Evolutionary conservation across 1,139 yeast species (phyloP).

Genomic region (Pichia cactophila): DNA sequence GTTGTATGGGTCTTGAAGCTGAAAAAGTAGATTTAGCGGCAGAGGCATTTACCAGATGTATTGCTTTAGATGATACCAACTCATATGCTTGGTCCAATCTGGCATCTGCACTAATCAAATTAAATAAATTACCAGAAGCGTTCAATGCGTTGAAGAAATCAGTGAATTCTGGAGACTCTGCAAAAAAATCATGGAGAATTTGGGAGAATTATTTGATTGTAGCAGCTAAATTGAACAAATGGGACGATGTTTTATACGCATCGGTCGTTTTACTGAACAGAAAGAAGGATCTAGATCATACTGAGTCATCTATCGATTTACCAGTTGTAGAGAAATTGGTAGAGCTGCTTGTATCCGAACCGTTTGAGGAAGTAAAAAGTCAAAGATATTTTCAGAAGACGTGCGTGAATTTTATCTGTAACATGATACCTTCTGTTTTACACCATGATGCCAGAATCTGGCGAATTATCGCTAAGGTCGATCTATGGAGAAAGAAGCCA

Average conservation of each 20-base stretch:
- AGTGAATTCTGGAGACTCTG: constrained; percentile 55
- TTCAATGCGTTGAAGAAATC: constrained; percentile 79
- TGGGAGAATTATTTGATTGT: constrained; percentile 84
- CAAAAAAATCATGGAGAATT: constrained; percentile 73
- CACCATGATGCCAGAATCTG: constrained; percentile 70
- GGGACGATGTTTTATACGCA: constrained; percentile 83
- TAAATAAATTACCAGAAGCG: constrained; percentile 66
- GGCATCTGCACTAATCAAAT: constrained; percentile 66
- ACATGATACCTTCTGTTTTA: constrained; percentile 58
- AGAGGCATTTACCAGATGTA: constrained; percentile 90
- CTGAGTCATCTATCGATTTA: constrained; percentile 66
- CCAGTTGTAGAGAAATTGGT: constrained; percentile 71
- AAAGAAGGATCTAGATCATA: constrained; percentile 38
- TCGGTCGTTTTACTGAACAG: constrained; percentile 53
- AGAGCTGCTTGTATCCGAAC: constrained; percentile 54
- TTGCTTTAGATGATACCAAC: constrained; percentile 74
- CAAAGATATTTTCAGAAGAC: constrained; percentile 55
- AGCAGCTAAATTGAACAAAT: constrained; percentile 71
- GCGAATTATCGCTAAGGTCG: constrained; percentile 78
- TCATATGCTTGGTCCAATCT: constrained; percentile 92
- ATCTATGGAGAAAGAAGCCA: constrained; percentile 79
- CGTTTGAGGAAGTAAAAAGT: constrained; percentile 32
- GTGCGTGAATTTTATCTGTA: constrained; percentile 63
- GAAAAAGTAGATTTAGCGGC: constrained; percentile 72
- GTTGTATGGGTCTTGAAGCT: constrained; percentile 79